Conservation (phyloP, 352 stramenopile genomes). For the Phytophthora hybrid region DNA sequence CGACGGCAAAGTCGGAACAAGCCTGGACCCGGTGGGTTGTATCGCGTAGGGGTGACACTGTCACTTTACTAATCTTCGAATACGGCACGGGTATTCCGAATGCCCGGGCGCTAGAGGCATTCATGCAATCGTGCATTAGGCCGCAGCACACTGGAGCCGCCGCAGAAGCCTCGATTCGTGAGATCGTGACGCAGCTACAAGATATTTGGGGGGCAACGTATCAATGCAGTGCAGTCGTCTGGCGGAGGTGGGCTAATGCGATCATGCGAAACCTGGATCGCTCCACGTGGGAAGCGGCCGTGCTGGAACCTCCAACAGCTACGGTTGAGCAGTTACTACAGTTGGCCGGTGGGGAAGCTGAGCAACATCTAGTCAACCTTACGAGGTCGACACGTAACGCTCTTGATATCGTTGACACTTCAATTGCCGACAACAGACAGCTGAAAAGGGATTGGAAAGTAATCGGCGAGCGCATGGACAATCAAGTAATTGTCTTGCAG, state of each 20-base stretch:
- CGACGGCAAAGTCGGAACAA: neutral
- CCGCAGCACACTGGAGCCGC: neutral
- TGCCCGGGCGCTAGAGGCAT: neutral
- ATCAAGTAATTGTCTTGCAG: neutral
- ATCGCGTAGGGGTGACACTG: neutral
- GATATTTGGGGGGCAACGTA: constrained; percentile 7
- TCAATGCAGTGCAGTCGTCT: constrained; percentile 1
- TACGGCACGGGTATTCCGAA: constrained; percentile 1
- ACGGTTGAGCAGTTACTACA: neutral
- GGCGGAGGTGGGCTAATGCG: constrained; percentile 20
- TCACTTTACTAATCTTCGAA: constrained; percentile 4
- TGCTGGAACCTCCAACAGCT: neutral
- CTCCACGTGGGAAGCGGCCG: constrained; percentile 5
- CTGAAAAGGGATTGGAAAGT: constrained; percentile 1
- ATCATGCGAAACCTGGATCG: constrained; percentile 13
- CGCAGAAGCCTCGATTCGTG: neutral
- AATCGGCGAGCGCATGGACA: constrained; percentile 1
- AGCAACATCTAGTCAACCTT: neutral
- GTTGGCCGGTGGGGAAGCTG: neutral
- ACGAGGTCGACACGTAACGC: neutral
- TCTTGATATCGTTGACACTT: constrained; percentile 6
- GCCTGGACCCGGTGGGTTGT: neutral
- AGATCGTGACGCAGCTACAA: neutral
- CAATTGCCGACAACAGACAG: constrained; percentile 2
- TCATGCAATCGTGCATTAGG: neutral